A percentile compares a stretch with the other conserved stretches of the same genome.
phyloP scores from a whole-genome alignment of 164 flowering plant species.

The Chimonanthus praecox region DNA sequence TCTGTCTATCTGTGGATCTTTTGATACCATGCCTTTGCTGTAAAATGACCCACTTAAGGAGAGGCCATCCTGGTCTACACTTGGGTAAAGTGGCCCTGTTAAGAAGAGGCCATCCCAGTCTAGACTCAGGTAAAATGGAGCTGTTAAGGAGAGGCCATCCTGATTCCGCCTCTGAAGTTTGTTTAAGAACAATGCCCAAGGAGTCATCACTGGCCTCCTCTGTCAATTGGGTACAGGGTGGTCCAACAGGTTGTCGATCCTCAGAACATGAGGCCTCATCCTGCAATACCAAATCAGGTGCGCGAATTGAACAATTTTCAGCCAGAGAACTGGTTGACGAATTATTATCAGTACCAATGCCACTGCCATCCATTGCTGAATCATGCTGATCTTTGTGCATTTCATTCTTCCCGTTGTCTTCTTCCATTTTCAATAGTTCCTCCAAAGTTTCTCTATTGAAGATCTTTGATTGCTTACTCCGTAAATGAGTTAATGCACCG shows the following conservation, averaged over 20 bases:
- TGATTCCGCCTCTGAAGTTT: constrained; percentile 29
- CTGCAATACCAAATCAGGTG: constrained; percentile 10
- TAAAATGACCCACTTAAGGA: constrained; percentile 45
- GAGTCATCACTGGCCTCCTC: constrained; percentile 32
- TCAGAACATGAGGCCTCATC: constrained; percentile 8
- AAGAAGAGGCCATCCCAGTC: constrained; percentile 89
- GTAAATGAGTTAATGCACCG: constrained; percentile 33
- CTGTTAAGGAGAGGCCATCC: constrained; percentile 13
- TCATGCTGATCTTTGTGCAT: background rate
- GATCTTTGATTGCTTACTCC: constrained; percentile 32
- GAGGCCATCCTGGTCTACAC: constrained; percentile 81
- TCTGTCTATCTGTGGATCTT: constrained; percentile 20
- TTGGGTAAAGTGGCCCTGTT: constrained; percentile 50
- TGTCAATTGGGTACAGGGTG: background rate
- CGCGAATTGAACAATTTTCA: constrained; percentile 50
- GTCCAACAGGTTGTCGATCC: background rate
- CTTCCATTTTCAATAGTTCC: background rate
- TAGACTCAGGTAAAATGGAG: constrained; percentile 35
- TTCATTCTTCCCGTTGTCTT: background rate
- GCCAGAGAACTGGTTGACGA: constrained; percentile 4
- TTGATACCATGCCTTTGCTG: constrained; percentile 13
- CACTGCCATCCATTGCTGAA: constrained; percentile 10
- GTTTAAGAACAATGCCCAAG: constrained; percentile 58
- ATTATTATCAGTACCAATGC: background rate
- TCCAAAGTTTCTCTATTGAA: constrained; percentile 13